Percentiles rank a stretch among this genome's conserved stretches.
phyloP scores from a whole-genome alignment of 306 rosid species.

The Casuarina equisetifolia region DNA sequence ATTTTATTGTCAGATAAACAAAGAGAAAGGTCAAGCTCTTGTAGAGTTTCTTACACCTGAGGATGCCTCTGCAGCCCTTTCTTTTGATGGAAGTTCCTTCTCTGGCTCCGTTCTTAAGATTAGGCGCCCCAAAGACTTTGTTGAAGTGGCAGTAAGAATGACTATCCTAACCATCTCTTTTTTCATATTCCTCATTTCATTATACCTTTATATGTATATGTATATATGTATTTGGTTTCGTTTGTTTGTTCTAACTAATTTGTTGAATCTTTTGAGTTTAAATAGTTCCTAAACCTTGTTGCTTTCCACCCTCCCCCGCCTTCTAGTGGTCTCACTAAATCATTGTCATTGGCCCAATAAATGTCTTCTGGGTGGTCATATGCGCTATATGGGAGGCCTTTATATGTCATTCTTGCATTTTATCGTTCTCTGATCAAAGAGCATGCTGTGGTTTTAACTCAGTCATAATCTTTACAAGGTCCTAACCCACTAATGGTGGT shows the following conservation, averaged over 20 bases:
- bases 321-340: background rate
- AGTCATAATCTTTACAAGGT: background rate
- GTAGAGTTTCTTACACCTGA: constrained; percentile 91
- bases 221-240: background rate
- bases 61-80: constrained; percentile 87
- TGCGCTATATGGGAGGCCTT: background rate
- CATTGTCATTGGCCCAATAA: background rate
- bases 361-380: background rate
- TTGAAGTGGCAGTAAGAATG: constrained; percentile 83
- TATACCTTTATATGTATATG: background rate
- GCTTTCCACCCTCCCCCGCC: too few relatives aligned
- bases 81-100: constrained; percentile 72
- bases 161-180: constrained; percentile 32
- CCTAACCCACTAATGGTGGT: background rate
- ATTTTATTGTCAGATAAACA: constrained; percentile 67
- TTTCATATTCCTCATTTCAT: constrained; percentile 14
- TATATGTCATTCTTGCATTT: background rate
- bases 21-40: constrained; percentile 82
- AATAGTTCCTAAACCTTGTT: background rate
- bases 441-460: background rate
- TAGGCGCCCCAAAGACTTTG: constrained; percentile 88
- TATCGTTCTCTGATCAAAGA: background rate
- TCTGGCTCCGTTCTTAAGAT: constrained; percentile 71
- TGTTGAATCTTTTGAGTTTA: background rate
- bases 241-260: constrained; percentile 10